Base-by-base conservation (phyloP, 2,329 filamentous ascomycete genomes). In the Epicoccum nigrum region DNA sequence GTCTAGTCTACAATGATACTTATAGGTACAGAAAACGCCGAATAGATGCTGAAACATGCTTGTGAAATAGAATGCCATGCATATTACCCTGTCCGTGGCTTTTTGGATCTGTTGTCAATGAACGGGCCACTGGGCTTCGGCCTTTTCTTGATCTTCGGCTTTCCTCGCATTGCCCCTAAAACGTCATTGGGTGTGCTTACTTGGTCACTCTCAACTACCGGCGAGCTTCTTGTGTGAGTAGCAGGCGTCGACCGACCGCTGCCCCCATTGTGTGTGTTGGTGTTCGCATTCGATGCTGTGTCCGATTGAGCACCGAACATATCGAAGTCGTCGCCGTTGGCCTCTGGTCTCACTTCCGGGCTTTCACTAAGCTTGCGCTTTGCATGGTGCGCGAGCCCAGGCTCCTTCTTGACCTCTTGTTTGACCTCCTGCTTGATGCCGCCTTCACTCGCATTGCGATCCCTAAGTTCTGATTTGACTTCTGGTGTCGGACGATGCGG, bases 301-400 rank as follows among this genome's bases (percentile, higher is more conserved):
- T 65, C 67, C 1, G 64, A 67, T 7, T 49, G 51, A 2, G 47
- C 60, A 34, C 70, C 68, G 7, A 62, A 59, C 64, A 69, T 70
- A 7, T 70, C 67, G 11, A 68, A 58, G 31, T 72, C 67, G 51
- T 65, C 59, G 15, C 64, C 59, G 27, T 64, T 57, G 30, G 55
- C 59, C 25, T 51, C 46, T 2, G 41, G 33, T 89, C 90, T 49
- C 87, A 94, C 54, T 85, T 94, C 59, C 77, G 95, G 37, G 88
- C 87, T 60, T 19, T 58, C 51, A 52, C 61, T 58, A 60, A 93
- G 94, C 76, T 81, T 95, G 38, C 86, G 87, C 2, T 87, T 88
- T 2, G 90, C 90, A 1, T 83, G 92, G 79, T 85, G 63, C 87
- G 94, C 74, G 85, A 90, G n/a, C 92, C 93, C 71, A 84, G 46